These are phyloP conservation scores for Prunus campanulata DNA, from an alignment of 306 rosid genomes.

Conservation along the genomic window DNA sequence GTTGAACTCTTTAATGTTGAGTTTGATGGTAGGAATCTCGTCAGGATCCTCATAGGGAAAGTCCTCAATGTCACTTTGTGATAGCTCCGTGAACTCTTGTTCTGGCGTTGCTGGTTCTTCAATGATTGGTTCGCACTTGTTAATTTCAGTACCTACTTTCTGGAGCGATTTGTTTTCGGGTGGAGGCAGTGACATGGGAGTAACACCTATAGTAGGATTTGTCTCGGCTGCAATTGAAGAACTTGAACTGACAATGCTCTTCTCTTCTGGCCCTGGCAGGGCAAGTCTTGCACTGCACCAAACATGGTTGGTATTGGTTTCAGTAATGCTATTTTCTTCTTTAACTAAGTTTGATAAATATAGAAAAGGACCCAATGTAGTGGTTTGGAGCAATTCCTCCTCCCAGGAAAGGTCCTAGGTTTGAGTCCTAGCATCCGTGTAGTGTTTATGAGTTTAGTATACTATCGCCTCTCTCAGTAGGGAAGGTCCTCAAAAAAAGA, in stretches of 20 bases:
- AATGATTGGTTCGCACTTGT: conserved; percentile 74
- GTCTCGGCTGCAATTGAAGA: conserved; percentile 36
- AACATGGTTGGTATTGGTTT: conserved; percentile 32
- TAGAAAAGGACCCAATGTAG: no score
- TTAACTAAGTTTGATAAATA: background rate
- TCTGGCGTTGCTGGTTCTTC: conserved; percentile 92
- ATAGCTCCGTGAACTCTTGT: conserved; percentile 43
- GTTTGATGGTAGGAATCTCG: conserved; percentile 54
- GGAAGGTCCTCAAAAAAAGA: no score
- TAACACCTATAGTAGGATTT: conserved; percentile 38
- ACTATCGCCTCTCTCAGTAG: no score
- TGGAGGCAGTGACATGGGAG: conserved; percentile 46
- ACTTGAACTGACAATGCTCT: conserved; percentile 43
- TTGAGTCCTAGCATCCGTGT: no score
- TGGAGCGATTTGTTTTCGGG: conserved; percentile 34
- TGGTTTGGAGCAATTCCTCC: no score
- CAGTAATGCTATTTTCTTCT: background rate
- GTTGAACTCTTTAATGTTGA: conserved; percentile 44
- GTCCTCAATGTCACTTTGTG: conserved; percentile 83
- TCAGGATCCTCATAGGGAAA: conserved; percentile 57
- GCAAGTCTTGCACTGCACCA: conserved; percentile 83
- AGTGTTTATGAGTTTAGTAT: no score
- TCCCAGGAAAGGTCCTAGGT: no score
- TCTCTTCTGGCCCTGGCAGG: conserved; percentile 88
- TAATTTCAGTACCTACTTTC: conserved; percentile 29